phyloP scores from a whole-genome alignment of 1,284 basidiomycete species.

The Tremellales sp. region DNA sequence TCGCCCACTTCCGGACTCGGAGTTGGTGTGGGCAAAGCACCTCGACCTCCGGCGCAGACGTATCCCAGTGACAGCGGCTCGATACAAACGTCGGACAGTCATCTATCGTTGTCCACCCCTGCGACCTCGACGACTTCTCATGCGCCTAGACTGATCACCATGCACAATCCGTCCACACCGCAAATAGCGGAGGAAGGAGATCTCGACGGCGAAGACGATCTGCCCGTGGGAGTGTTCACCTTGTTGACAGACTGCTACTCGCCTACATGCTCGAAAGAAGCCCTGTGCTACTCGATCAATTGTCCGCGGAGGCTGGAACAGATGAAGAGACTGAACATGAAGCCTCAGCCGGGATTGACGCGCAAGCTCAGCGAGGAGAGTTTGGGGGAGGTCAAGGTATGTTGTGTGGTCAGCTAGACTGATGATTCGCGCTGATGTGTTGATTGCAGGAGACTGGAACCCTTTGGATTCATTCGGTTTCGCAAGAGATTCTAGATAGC shows the following conservation, averaged over 20 bases:
- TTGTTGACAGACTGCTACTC: constrained; percentile 97
- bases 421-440: constrained; percentile 2
- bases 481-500: constrained; percentile 86
- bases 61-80: constrained; percentile 31
- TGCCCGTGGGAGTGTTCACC: constrained; percentile 95
- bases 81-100: constrained; percentile 29
- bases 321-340: constrained; percentile 85
- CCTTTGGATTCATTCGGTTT: constrained; percentile 96
- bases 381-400: constrained; percentile 71
- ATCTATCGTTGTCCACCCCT: constrained; percentile 28
- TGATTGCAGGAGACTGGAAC: constrained; percentile 71
- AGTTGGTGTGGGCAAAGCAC: constrained; percentile 1
- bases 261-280: constrained; percentile 90
- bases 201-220: constrained; percentile 51
- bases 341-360: constrained; percentile 81
- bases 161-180: too few relatives aligned
- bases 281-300: constrained; percentile 92
- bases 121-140: constrained; percentile 35
- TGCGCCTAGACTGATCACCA: constrained; percentile 1
- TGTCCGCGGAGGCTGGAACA: constrained; percentile 93
- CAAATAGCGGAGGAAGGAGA: not conserved
- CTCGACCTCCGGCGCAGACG: constrained; percentile 7
- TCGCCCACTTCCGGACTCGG: constrained; percentile 23
- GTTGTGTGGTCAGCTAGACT: constrained; percentile 22
- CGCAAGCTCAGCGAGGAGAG: constrained; percentile 70